phyloP scores from a whole-genome alignment of 805 yeast genomes.

The Lipomyces spencermartinsiae region DNA sequence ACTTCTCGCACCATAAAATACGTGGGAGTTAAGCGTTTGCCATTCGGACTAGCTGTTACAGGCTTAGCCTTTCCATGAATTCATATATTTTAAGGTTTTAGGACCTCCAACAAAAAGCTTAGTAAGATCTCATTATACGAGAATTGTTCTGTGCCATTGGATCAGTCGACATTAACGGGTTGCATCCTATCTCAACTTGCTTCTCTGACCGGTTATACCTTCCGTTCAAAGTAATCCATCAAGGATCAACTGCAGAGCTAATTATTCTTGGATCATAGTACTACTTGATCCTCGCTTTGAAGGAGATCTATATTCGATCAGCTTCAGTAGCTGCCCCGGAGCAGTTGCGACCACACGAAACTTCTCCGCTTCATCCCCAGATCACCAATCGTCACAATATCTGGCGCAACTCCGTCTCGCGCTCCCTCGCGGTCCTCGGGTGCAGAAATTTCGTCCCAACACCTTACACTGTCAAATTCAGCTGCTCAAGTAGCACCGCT shows the following conservation, averaged over 20 bases:
- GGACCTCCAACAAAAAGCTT: background rate
- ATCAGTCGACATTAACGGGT: background rate
- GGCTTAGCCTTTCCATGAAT: too few relatives aligned
- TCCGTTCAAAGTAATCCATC: background rate
- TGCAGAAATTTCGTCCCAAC: constrained; percentile 15
- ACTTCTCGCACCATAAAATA: too few relatives aligned
- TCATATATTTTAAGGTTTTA: background rate
- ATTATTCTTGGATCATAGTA: background rate
- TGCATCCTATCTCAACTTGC: background rate
- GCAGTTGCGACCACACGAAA: constrained; percentile 6
- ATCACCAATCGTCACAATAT: constrained; percentile 17
- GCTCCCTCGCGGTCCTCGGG: constrained; percentile 16
- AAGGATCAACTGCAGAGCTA: background rate
- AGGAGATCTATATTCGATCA: background rate
- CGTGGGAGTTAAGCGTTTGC: too few relatives aligned
- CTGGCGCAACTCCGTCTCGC: constrained; percentile 16
- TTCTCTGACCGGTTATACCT: background rate
- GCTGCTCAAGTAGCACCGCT: constrained; percentile 3
- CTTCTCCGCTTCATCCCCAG: background rate
- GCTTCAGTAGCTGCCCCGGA: background rate
- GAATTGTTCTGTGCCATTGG: too few relatives aligned
- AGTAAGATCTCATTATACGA: background rate
- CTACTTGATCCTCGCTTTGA: background rate
- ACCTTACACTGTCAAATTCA: constrained; percentile 8
- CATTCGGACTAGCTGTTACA: too few relatives aligned